These are phyloP conservation scores for Glycine soja DNA, from an alignment of 306 rosid genomes.

Conservation along the genomic window DNA sequence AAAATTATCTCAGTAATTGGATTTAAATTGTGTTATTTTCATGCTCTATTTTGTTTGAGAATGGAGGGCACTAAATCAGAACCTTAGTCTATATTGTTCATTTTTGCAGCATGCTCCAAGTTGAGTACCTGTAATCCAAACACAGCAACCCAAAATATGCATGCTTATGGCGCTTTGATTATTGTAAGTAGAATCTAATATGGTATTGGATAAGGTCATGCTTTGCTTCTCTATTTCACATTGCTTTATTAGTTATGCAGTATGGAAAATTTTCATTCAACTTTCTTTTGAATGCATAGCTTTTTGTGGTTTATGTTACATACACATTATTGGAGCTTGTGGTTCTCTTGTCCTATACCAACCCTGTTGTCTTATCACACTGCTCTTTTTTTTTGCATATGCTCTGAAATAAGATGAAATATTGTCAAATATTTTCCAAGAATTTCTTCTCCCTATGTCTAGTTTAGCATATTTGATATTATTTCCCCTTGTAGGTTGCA, in stretches of 20 bases:
- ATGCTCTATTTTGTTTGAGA: conserved; percentile 19
- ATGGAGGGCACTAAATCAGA: neutral
- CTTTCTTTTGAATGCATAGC: neutral
- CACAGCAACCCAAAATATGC: conserved; percentile 77
- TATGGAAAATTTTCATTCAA: neutral
- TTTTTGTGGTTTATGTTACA: conserved; percentile 13
- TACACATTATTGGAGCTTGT: neutral
- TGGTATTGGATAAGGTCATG: conserved; percentile 38
- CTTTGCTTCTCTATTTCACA: conserved; percentile 1
- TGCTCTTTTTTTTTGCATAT: conserved; percentile 19
- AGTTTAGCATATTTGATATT: conserved; percentile 42
- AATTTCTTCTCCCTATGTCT: conserved; percentile 38
- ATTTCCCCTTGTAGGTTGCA: conserved; percentile 62
- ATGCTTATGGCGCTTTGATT: conserved; percentile 69
- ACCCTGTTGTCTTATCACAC: too few species aligned
- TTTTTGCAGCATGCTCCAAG: conserved; percentile 79
- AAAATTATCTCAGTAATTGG: conserved; percentile 3
- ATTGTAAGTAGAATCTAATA: conserved; percentile 67
- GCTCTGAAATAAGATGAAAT: conserved; percentile 7
- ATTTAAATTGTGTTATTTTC: neutral
- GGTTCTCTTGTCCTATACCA: neutral
- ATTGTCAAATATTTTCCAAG: conserved; percentile 25
- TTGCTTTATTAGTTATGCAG: conserved; percentile 11
- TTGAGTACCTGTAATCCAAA: conserved; percentile 77
- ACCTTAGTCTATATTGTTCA: conserved; percentile 46